Evolutionary conservation across 1,139 yeast genomes (phyloP), one percentile per base, ranked within the genome.

Genomic region (Wickerhamomyces sp.): DNA sequence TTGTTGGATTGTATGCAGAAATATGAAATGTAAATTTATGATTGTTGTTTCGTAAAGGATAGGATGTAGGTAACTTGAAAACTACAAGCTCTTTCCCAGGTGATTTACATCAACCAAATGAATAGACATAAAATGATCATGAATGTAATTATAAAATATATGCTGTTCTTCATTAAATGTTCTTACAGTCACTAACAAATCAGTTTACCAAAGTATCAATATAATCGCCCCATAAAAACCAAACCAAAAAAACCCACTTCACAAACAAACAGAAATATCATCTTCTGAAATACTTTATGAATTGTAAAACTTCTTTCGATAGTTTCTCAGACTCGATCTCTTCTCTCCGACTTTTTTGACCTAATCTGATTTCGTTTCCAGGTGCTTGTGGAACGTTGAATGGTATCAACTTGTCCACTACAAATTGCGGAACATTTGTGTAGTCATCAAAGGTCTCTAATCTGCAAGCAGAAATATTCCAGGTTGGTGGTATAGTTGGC

Each of bases 291-390:
- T 42, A 38, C 36, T 47, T 47, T 30, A 54, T 45, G 35, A 55
- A 53, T 17, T 51, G 52, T 21, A 40, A 42, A 16, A 54, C 51
- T 33, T 55, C 52, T 25, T 47, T 44, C 1, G 54, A 44, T 22
- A 52, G 27, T 28, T 39, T 45, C 34, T 48, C 48, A 37, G 46
- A 39, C 35, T 52, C 51, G 24, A 38, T 44, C 19, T 45, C 30
- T 30, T 52, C 56, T 42, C 46, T 46, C 26, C 44, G 49, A 33
- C 51, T 47, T 31, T 44, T 42, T 8, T 44, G 28, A 4, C 52
- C 52, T 6, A 52, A 28, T 43, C 55, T 49, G 18, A 54, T 46
- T 36, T 54, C 58, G 30, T 42, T 47, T 4, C 58, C 58, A 6
- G 58, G 56, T 1, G 21, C 20, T 22, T 42, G 42, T 3, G 58